phyloP scores from a whole-genome alignment of 2,329 filamentous ascomycete genomes.

The Neonectria neomacrospora region DNA sequence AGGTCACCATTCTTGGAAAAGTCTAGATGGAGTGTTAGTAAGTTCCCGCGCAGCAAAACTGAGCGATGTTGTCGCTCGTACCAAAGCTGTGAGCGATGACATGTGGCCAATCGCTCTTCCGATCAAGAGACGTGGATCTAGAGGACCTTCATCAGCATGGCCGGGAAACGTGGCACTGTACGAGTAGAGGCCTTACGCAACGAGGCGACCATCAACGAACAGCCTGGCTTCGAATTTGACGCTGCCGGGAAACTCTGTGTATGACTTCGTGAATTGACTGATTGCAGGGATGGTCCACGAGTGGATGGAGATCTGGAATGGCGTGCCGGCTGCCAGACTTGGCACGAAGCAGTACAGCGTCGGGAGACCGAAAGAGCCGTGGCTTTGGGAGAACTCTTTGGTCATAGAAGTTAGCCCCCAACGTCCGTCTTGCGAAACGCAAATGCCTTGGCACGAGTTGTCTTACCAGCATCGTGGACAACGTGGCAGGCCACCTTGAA shows the following conservation, averaged over 20 bases:
- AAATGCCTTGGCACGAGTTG: neutral
- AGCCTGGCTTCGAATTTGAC: slow-evolving; percentile 74
- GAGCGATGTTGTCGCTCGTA: slow-evolving; percentile 36
- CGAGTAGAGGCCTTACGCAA: slow-evolving; percentile 61
- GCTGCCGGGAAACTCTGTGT: slow-evolving; percentile 66
- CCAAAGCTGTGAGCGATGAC: slow-evolving; percentile 59
- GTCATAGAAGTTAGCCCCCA: slow-evolving; percentile 5
- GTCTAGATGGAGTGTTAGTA: slow-evolving; percentile 47
- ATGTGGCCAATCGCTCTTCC: slow-evolving; percentile 62
- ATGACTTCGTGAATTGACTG: slow-evolving; percentile 66
- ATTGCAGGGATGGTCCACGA: slow-evolving; percentile 73
- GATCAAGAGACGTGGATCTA: slow-evolving; percentile 67
- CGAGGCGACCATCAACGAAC: slow-evolving; percentile 73
- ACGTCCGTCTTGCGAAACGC: neutral
- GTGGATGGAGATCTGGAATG: slow-evolving; percentile 80
- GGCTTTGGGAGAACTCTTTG: slow-evolving; percentile 63
- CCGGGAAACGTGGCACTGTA: neutral
- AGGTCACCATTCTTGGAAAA: slow-evolving; percentile 68
- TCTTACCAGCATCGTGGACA: slow-evolving; percentile 62
- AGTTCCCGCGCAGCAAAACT: no score
- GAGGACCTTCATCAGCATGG: neutral
- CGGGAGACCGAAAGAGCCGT: slow-evolving; percentile 65
- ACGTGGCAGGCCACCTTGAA: slow-evolving; percentile 84
- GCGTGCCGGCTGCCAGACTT: slow-evolving; percentile 65
- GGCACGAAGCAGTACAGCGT: slow-evolving; percentile 78